Evolutionary conservation across 1,284 basidiomycete genomes (phyloP), one percentile per base, ranked within the genome.

Genomic region (Fereydounia khargensis): DNA sequence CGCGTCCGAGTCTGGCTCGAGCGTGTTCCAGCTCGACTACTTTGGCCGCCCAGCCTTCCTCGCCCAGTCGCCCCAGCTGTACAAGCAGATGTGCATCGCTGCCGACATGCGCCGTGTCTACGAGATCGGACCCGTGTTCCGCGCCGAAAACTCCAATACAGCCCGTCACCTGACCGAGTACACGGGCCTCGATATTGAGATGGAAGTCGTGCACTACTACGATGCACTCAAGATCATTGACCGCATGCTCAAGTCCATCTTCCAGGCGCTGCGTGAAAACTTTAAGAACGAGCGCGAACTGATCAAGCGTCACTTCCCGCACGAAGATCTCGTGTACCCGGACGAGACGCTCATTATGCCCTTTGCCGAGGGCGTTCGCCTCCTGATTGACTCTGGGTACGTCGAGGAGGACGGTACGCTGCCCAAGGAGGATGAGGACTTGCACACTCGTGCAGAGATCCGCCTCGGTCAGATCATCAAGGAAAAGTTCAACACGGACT

Each of bases 401-500:
- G 48, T 56, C 19, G 64, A 69, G 13, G 68, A 70, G 25, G 65
- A 66, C 38, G 68, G 68, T 24, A 56, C 39, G 35, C n/a, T 53
- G 32, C 68, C 68, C 30, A 61, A 49, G 39, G 56, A 58, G 47
- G 62, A 67, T 36, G 68, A 73, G 34, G 70, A 73, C 39, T 47
- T 73, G 6, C 27, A 94, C 89, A 95, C 91, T 6, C 84, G 87
- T 65, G 89, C 91, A 72, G 94, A 98, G 79, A 92, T 89, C 79
- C 82, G 88, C 43, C 85, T 97, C 19, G 94, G 94, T 22, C 81
- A 85, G 42, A 80, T 97, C 42, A 84, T 97, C 69, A 89, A 87
- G 76, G 85, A 85, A 47, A 95, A 94, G 79, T 94, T 91, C 77
- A 85, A 90, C 66, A 96, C 89, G 43, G 94, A 98, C 80, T 76